Evolutionary conservation across 1,284 basidiomycete genomes (phyloP), one percentile per base, ranked within the genome.

Genomic region (Ustilago cynodontis): DNA sequence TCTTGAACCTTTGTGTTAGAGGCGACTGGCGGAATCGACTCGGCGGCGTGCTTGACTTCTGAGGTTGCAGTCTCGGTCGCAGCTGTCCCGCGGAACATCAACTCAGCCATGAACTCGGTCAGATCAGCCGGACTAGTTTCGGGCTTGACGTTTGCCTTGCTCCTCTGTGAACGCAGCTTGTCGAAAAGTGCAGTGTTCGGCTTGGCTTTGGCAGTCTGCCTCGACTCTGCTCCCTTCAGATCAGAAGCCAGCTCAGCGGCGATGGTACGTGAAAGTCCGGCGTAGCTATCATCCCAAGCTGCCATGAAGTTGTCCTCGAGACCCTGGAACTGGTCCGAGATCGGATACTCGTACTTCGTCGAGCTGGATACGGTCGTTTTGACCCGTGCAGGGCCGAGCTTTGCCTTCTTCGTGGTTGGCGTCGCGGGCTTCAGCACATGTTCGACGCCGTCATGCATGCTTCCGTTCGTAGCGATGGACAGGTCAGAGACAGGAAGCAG

Each of bases 401-500:
- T 57, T 37, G 55, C 35, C 54, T 43, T 54, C 29, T 41, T 63
- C 16, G 33, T 3, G 5, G 3, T 26, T 13, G 45, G 9, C 18
- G 13, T 55, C 28, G 14, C 10, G 2, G 24, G 45, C 29, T 45
- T 24, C 33, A 33, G 8, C 5, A 47, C 20, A 4, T 50, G n/a
- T 2, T 63, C 60, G 2, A 47, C 24, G n/a, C 50, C 39, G 31
- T 66, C 69, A 8, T 51, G 56, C 37, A 66, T 52, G 7, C 59
- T 64, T 10, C 69, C 69, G 10, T 59, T 56, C 0, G 65, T 73
- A 50, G 73, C 73, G 26, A 71, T 76, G 58, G 61, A 7, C 20
- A 76, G 58, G 22, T 76, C 68, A 22, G 73, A 76, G 20, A 76
- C 73, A 16, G 73, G 73, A 18, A 76, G 59, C 1, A 76, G 65